A percentile compares a stretch with the other conserved stretches of the same genome.
Conservation (phyloP, 75 land plant genomes). For the Pinus tabuliformis region DNA sequence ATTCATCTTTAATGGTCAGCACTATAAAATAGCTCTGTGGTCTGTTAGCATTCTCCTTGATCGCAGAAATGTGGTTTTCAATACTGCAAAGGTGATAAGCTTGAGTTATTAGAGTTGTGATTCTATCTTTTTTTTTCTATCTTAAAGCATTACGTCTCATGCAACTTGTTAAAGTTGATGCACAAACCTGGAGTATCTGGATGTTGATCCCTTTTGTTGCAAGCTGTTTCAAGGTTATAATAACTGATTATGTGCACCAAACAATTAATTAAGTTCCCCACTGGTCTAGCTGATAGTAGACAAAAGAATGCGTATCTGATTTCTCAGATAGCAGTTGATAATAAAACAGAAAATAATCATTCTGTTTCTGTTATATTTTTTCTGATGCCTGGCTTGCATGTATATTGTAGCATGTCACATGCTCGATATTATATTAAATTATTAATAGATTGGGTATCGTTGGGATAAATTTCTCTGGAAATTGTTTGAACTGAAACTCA, state of each 20-base stretch:
- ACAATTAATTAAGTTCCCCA: neutral
- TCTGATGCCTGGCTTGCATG: neutral
- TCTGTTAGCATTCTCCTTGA: constrained; percentile 86
- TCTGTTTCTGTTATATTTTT: neutral
- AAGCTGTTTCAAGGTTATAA: neutral
- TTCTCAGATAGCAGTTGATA: neutral
- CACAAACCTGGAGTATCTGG: neutral
- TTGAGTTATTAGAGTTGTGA: neutral
- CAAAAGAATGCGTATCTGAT: neutral
- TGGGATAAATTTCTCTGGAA: neutral
- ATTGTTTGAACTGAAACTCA: neutral
- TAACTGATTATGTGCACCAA: neutral
- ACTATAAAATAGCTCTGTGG: constrained; percentile 72
- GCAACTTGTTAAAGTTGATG: neutral
- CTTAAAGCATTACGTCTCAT: neutral
- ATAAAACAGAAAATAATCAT: neutral
- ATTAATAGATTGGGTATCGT: neutral
- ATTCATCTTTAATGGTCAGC: constrained; percentile 30
- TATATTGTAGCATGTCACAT: neutral
- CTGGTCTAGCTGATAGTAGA: neutral
- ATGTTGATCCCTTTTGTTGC: neutral
- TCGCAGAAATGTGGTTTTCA: constrained; percentile 64
- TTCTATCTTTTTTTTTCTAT: neutral
- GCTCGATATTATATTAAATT: neutral
- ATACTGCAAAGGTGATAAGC: constrained; percentile 59